Base-by-base conservation (phyloP, 176 grass and related monocot genomes). In the Luzula sylvatica region DNA sequence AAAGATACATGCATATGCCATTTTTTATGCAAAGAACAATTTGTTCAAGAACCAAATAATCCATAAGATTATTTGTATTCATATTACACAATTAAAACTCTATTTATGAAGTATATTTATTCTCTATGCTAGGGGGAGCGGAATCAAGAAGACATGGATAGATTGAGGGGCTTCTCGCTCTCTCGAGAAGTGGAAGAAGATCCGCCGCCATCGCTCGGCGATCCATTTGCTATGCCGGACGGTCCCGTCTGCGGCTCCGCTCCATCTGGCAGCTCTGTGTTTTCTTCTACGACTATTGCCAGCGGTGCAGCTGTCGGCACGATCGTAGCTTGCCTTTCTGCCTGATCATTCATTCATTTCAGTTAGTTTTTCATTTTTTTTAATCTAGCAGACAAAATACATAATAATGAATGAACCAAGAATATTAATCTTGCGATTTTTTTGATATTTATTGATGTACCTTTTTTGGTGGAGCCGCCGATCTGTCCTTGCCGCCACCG, bases 181-280 rank as follows among this genome's bases (percentile, higher is more conserved):
- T 87, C 82, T 14, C 69, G 23, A 17, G 87, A 87, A 11, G 58
- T 40, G 60, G 50, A 68, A 27, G 87, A 94, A 13, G 82, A 80
- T 11, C 53, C 43, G n/a, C 26, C 53, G 47, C 4, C 18, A 42
- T 76, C 72, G 3, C 63, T 22, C 26, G 62, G 4, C 21, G 46
- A 20, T 20, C 21, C 18, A 1, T 38, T 35, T 30, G 1, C 8
- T 47, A 16, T 48, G 47, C 60, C 60, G 46, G 23, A 7, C 4
- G 17, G 15, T 17, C 58, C 38, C 22, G 56, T 63, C 19, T 26
- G 15, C 1, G 42, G 28, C 15, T 47, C 42, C 44, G 35, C 52
- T 5, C 25, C 62, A 5, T 66, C 64, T 1, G 74, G 50, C 15
- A 46, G 45, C 2, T 69, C 63, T 2, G 56, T 50, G 3, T 29